Base-by-base conservation (phyloP, 345 rosid species). In the Erodium maritimum region DNA sequence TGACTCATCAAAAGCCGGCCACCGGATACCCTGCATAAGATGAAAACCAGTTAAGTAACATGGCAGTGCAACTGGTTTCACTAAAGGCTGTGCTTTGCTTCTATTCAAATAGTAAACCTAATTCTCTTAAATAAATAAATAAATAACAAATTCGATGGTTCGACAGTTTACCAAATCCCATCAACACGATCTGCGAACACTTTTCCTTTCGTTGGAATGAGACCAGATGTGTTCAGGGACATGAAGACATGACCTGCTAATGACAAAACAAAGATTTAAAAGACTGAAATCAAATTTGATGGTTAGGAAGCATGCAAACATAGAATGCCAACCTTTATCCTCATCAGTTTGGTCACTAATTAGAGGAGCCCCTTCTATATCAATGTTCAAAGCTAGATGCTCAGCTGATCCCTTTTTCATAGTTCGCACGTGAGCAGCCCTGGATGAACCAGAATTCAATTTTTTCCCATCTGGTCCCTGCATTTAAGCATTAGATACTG, bases 121-220 rank as follows among this genome's bases (percentile, higher is more conserved):
- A 7, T 55, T 55, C 37, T 55, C 8, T 19, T 8, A 42, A 55
- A 55, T 22, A 23, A 23, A 29, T 17, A 55, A 55, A 23, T 21
- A 55, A n/a, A 33, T 42, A 21, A 37, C 17, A 59, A 10, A 58
- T 52, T 52, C 5, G 16, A 52, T 18, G 13, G 20, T 56, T 23
- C 14, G 21, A n/a, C 37, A 42, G 42, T 50, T 33, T 50, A 88
- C 98, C 98, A 91, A 56, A 91, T 70, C 68, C 98, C 88, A 29
- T 91, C 98, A 2, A 91, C 65, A 25, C 93, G 82, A 69, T 91
- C 98, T 67, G 98, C 96, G 23, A 86, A 57, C 71, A 82, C 61
- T 75, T 86, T 91, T 53, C 96, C 98, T 84, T 86, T 95, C 60
- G 61, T 80, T 37, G 98, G 96, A 59, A 88, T 69, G 42, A 88